Base-by-base conservation (phyloP, 2,329 filamentous ascomycete genomes). In the Thermoascus crustaceus region DNA sequence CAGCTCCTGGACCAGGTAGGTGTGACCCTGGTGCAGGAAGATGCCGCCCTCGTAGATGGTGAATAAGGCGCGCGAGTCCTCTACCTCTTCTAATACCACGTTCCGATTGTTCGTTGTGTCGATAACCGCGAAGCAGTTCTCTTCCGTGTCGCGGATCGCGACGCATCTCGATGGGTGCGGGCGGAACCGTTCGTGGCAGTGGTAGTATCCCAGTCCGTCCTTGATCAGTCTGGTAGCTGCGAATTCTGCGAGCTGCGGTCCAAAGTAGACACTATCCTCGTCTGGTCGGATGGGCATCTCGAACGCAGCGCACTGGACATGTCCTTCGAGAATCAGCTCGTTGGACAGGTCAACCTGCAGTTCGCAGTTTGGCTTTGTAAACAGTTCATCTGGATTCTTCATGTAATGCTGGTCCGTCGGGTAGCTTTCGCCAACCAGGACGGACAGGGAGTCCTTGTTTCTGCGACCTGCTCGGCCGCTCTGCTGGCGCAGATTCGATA, bases 31-130 rank as follows among this genome's bases (percentile, higher is more conserved):
- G 51, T 98, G 91, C 4, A 98, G 70, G 64, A 94, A 98, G 43
- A 98, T 95, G 29, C 86, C 91, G 8, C 91, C 91, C 57, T 96
- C 89, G 59, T 98, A 98, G 40, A 98, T 75, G 1, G 87, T 94
- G 61, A 94, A 96, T 47, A 86, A 89, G 1, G 89, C 89, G n/a
- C 91, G 78, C 2, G 84, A 91, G 1, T 87, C 85, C 61, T 96
- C 91, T n/a, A 98, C 73, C 61, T 96, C 88, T 66, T 98, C 91
- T 1, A 98, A 72, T 0, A 98, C 83, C 0, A 80, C 67, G 54
- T 96, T 96, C 36, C 77, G 76, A 17, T 80, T 80, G 46, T 91
- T 76, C 0, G 85, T 70, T 9, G 82, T 81, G 63, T 98, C 86
- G 34, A 98, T 76, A 33, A 98, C 84, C 16, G 91, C 89, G 55